Percentiles rank a stretch among this genome's conserved stretches.
phyloP scores from a whole-genome alignment of 345 rosid species.

The Syzygium aqueum region DNA sequence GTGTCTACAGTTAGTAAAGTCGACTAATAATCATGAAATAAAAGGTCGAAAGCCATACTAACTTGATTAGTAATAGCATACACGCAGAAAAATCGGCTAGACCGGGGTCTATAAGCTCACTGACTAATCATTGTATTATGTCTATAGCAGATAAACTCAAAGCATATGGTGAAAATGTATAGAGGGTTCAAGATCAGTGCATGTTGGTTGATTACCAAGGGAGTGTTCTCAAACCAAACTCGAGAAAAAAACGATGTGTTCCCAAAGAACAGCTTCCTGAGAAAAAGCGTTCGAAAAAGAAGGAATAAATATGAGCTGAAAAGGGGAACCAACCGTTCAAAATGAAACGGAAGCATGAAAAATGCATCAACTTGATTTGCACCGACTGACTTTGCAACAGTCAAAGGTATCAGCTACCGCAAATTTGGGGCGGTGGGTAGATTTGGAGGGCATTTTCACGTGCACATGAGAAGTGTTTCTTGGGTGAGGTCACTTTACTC shows the following conservation, averaged over 20 bases:
- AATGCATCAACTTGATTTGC: background rate
- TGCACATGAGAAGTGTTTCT: background rate
- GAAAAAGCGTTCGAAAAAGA: background rate
- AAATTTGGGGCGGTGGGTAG: background rate
- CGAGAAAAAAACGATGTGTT: background rate
- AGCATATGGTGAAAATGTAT: background rate
- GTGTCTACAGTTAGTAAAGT: background rate
- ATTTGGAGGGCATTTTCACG: background rate
- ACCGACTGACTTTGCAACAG: background rate
- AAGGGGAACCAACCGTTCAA: background rate
- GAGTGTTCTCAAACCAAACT: background rate
- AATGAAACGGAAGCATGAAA: background rate
- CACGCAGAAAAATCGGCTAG: background rate
- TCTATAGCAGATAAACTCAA: background rate
- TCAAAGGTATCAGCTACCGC: background rate
- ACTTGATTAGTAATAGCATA: background rate
- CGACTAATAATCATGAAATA: background rate
- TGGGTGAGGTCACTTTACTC: background rate
- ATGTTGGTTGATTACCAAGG: background rate
- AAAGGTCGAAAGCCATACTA: background rate
- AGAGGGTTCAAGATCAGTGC: background rate
- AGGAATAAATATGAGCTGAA: background rate
- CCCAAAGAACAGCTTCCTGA: background rate
- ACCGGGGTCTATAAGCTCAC: background rate
- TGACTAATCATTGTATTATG: background rate